phyloP scores from a whole-genome alignment of 257 asterid species.

The Nemophila menziesii region DNA sequence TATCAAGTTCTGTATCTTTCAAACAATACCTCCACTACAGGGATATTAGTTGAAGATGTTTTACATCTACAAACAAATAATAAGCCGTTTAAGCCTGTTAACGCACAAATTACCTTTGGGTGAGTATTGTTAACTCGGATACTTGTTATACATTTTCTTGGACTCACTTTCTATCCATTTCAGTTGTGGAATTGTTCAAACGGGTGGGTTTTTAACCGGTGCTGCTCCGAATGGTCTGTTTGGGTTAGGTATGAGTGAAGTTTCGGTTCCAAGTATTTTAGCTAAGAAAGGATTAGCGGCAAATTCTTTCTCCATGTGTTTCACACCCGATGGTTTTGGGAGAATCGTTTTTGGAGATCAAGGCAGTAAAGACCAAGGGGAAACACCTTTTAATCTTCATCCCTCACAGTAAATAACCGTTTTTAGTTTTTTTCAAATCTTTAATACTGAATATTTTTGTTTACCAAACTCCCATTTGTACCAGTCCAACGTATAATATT shows the following conservation, averaged over 20 bases:
- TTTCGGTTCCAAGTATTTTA: conserved; percentile 75
- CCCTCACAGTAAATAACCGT: conserved; percentile 44
- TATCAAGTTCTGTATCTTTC: conserved; percentile 75
- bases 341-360: conserved; percentile 90
- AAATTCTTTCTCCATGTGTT: conserved; percentile 95
- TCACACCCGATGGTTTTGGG: conserved; percentile 75
- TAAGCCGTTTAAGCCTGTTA: conserved; percentile 25
- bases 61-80: conserved; percentile 51
- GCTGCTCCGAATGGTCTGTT: conserved; percentile 94
- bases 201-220: conserved; percentile 80
- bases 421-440: neutral
- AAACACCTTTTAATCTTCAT: conserved; percentile 58
- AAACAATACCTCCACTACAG: conserved; percentile 61
- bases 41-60: conserved; percentile 80
- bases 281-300: conserved; percentile 70
- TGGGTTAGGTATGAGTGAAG: conserved; percentile 71
- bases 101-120: conserved; percentile 86
- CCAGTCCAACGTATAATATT: conserved; percentile 72
- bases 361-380: conserved; percentile 51
- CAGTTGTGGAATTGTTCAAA: conserved; percentile 90
- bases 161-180: conserved; percentile 19
- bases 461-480: neutral
- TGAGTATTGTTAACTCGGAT: conserved; percentile 23
- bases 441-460: conserved; percentile 1
- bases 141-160: too few species aligned